Conservation (phyloP, 1,284 basidiomycete species). For the Ceratobasidium sp. region DNA sequence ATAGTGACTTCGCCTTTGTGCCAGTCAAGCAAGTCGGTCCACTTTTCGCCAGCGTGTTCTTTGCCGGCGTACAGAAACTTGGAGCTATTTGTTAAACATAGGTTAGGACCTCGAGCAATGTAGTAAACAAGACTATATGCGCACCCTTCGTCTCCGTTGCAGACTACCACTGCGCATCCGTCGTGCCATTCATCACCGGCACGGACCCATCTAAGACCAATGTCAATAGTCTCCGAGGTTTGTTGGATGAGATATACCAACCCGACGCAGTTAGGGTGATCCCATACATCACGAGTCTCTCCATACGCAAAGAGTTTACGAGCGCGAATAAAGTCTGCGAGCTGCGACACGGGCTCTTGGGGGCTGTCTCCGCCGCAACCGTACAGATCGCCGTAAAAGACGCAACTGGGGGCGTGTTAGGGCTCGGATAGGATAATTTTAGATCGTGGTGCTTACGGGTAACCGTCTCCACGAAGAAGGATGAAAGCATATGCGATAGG, state of each 20-base stretch:
- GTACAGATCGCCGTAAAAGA: conserved; percentile 69
- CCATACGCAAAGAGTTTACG: conserved; percentile 67
- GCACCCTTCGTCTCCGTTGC: conserved; percentile 57
- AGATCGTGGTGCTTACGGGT: conserved; percentile 59
- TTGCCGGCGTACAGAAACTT: conserved; percentile 46
- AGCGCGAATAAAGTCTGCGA: conserved; percentile 64
- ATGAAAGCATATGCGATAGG: conserved; percentile 70
- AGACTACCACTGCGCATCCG: conserved; percentile 62
- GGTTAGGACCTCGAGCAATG: too few relatives aligned
- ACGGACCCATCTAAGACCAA: conserved; percentile 60
- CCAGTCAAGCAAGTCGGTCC: conserved; percentile 70
- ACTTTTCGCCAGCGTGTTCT: conserved; percentile 65
- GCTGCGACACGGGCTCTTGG: conserved; percentile 60
- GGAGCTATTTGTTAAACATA: neutral
- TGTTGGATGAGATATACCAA: conserved; percentile 31
- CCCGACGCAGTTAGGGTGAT: conserved; percentile 60
- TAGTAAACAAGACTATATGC: conserved; percentile 15
- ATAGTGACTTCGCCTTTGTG: conserved; percentile 64
- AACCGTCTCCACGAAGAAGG: conserved; percentile 65
- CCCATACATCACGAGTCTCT: conserved; percentile 62
- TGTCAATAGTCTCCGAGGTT: neutral
- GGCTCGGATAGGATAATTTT: too few relatives aligned
- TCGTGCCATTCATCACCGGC: conserved; percentile 63
- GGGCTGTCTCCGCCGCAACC: conserved; percentile 63
- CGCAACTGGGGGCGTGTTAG: conserved; percentile 55